Conservation (phyloP, 371 early-diverging fungal genomes). For the Apophysomyces sp. region DNA sequence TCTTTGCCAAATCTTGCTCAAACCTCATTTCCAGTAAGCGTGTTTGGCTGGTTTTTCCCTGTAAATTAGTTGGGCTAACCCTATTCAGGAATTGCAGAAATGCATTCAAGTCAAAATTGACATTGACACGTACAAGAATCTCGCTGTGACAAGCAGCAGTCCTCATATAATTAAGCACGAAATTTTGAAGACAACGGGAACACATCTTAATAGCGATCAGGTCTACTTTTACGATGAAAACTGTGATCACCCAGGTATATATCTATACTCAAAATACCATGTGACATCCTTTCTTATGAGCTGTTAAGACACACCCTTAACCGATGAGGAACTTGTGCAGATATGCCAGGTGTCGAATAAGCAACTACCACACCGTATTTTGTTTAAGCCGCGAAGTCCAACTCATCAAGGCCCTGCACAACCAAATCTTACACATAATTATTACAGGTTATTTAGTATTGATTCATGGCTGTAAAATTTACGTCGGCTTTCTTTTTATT, state of each 20-base stretch:
- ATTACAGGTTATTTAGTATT: background rate
- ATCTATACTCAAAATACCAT: background rate
- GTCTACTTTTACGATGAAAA: constrained; percentile 46
- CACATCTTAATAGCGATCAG: constrained; percentile 26
- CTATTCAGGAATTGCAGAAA: constrained; percentile 6
- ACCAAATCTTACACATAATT: background rate
- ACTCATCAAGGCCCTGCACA: background rate
- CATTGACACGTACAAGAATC: constrained; percentile 38
- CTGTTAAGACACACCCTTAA: constrained; percentile 29
- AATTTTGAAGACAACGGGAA: constrained; percentile 37
- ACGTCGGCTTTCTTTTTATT: background rate
- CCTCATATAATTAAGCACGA: constrained; percentile 36
- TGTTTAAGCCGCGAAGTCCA: constrained; percentile 22
- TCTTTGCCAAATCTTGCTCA: background rate
- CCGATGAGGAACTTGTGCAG: constrained; percentile 35
- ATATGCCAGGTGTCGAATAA: constrained; percentile 45
- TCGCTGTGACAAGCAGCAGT: constrained; percentile 39
- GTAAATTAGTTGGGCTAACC: background rate
- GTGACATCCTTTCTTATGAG: background rate
- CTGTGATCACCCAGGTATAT: constrained; percentile 35
- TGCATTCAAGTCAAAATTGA: constrained; percentile 36
- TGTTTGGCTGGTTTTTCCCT: background rate
- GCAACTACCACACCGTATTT: constrained; percentile 34
- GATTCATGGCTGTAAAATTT: background rate
- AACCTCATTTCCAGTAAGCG: too few relatives aligned